Evolutionary conservation across 208 protist genomes (phyloP).

Genomic region (Paratrypanosoma confusum): DNA sequence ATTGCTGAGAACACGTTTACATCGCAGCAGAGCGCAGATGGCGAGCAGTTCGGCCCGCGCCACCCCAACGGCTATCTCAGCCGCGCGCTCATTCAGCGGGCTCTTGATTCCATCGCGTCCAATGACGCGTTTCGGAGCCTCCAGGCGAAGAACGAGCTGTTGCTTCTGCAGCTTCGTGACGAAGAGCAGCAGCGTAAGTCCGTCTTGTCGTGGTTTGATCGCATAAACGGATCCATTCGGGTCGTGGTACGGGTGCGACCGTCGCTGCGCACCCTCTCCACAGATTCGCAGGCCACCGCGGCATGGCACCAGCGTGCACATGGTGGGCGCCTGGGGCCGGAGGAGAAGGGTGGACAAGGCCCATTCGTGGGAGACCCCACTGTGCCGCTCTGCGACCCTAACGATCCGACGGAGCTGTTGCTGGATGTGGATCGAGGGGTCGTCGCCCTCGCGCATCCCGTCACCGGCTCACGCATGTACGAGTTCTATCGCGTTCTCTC

Average conservation of each 20-base stretch:
- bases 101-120: no score
- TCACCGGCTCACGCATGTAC: constrained; percentile 2
- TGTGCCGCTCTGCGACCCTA: not conserved
- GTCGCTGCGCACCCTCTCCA: constrained; percentile 6
- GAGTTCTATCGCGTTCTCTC: constrained; percentile 14
- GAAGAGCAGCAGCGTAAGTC: not conserved
- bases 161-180: no score
- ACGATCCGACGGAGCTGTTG: constrained; percentile 1
- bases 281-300: no score
- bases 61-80: no score
- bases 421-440: not conserved
- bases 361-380: not conserved
- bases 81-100: no score
- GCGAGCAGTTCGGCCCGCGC: no score
- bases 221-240: constrained; percentile 14
- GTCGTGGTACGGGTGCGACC: constrained; percentile 13
- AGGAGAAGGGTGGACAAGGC: not conserved
- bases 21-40: no score
- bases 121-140: no score
- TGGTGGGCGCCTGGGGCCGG: not conserved
- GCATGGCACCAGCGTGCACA: no score
- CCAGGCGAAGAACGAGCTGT: no score
- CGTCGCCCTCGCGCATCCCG: constrained; percentile 3
- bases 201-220: constrained; percentile 1
- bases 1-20: no score